Base-by-base conservation (phyloP, 495 filamentous ascomycete genomes). In the Cercophora samala region DNA sequence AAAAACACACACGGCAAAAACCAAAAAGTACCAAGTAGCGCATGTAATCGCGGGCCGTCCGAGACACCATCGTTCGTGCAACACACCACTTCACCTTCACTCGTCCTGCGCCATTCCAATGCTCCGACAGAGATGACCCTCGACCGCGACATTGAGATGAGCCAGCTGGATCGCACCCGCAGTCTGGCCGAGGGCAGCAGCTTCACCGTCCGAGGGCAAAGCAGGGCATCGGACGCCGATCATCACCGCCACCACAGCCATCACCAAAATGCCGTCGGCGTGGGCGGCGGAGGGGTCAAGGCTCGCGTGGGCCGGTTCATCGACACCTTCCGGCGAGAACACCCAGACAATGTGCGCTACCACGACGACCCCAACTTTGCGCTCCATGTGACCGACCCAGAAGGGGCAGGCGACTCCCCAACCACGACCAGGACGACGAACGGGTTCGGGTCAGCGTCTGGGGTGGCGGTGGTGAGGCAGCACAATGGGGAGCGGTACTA, bases 301-400 rank as follows among this genome's bases (percentile, higher is more conserved):
- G 63, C 66, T 51, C 26, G 25, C 1, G 5, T 70, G 24, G n/a
- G 52, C 58, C 58, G 65, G 65, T 75, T 75, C 62, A 68, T 76
- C 59, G 73, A 76, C 69, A 69, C 73, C 0, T 76, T 76, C 63
- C 73, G 73, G 6, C 74, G 73, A 52, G 65, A 72, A 8, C 68
- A 74, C 65, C n/a, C 25, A 29, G 52, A 58, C 51, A 51, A 63
- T 29, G 22, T 55, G 29, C 42, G 32, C 46, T 56, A 52, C 37
- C 37, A 46, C 37, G 37, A 46, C 37, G 37, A 46, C 37, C 42
- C 58, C 19, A 58, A 46, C 62, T 54, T 64, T 25, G 64, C 52
- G 25, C 56, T 65, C 51, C 66, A 64, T 24, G 60, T 58, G 56
- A 29, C 66, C 6, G 63, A 64, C 59, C 60, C 51, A 11, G 52